These are phyloP conservation scores for Sclerotinia glacialis DNA, from an alignment of 2,329 filamentous ascomycete genomes.

Conservation along the genomic window DNA sequence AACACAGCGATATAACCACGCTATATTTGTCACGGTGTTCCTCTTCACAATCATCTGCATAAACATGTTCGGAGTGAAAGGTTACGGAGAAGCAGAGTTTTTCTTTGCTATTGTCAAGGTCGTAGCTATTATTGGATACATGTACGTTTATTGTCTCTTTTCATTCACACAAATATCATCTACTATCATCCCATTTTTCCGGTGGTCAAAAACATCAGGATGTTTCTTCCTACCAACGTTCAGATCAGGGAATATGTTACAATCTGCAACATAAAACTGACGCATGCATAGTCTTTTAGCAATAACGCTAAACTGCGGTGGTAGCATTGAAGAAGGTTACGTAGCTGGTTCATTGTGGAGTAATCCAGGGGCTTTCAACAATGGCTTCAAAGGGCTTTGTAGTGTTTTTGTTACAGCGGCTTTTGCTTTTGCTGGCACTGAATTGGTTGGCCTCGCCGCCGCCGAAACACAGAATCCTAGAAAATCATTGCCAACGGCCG, in stretches of 20 bases:
- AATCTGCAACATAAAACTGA: background rate
- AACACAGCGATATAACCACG: conserved; percentile 52
- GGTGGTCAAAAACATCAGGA: background rate
- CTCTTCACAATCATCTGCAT: conserved; percentile 72
- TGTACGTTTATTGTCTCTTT: conserved; percentile 51
- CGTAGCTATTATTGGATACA: conserved; percentile 80
- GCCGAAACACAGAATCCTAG: conserved; percentile 77
- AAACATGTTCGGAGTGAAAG: conserved; percentile 84
- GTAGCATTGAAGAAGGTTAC: conserved; percentile 69
- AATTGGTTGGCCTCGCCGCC: conserved; percentile 72
- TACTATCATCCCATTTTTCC: no score
- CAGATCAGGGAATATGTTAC: conserved; percentile 21
- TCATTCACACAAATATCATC: no score
- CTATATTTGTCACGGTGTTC: conserved; percentile 82
- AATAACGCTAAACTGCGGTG: conserved; percentile 81
- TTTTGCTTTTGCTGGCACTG: conserved; percentile 73
- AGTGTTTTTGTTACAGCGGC: conserved; percentile 74
- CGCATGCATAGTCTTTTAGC: conserved; percentile 64
- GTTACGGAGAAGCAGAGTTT: conserved; percentile 88
- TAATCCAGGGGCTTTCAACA: conserved; percentile 77
- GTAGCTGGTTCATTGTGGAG: conserved; percentile 78
- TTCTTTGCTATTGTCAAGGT: conserved; percentile 85
- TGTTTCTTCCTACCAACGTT: background rate
- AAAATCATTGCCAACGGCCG: conserved; percentile 78
- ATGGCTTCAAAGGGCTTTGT: conserved; percentile 81